Evolutionary conservation across 78 protist genomes (phyloP).

Genomic region (Protostelium mycophagum): DNA sequence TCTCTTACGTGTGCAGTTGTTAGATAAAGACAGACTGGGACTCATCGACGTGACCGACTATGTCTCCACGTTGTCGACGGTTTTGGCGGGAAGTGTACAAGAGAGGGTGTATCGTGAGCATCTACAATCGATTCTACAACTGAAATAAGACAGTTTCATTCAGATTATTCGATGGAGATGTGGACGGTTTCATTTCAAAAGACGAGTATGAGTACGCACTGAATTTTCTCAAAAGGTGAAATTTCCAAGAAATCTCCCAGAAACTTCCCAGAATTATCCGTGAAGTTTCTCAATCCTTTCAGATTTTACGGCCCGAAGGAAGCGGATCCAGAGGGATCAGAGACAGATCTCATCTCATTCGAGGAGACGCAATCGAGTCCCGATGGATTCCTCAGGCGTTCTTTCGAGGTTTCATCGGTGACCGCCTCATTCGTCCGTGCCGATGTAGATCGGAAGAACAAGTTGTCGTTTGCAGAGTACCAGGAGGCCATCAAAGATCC

Average conservation of each 20-base stretch:
- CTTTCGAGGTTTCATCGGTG: not conserved
- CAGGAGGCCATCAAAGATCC: not conserved
- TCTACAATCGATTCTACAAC: too few relatives aligned
- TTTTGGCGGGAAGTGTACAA: not conserved
- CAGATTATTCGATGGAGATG: not conserved
- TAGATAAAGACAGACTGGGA: not conserved
- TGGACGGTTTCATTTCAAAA: not conserved
- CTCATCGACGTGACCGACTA: not conserved
- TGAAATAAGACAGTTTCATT: not conserved
- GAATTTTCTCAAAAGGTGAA: not conserved
- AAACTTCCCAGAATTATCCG: not conserved
- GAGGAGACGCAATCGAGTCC: not conserved
- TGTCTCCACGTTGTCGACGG: not conserved
- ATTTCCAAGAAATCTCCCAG: too few relatives aligned
- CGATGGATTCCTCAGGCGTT: not conserved
- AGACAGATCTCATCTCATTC: not conserved
- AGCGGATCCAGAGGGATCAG: not conserved
- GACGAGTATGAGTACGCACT: not conserved
- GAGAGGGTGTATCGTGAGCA: not conserved
- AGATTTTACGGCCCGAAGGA: not conserved
- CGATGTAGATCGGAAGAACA: not conserved
- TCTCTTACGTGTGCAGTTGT: not conserved
- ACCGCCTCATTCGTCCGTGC: not conserved
- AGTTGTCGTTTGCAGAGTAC: not conserved
- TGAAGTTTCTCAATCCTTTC: too few relatives aligned